Percentiles rank a stretch among this genome's conserved stretches.
Conservation (phyloP, 2,329 filamentous ascomycete species). For the Colletotrichum sp. region DNA sequence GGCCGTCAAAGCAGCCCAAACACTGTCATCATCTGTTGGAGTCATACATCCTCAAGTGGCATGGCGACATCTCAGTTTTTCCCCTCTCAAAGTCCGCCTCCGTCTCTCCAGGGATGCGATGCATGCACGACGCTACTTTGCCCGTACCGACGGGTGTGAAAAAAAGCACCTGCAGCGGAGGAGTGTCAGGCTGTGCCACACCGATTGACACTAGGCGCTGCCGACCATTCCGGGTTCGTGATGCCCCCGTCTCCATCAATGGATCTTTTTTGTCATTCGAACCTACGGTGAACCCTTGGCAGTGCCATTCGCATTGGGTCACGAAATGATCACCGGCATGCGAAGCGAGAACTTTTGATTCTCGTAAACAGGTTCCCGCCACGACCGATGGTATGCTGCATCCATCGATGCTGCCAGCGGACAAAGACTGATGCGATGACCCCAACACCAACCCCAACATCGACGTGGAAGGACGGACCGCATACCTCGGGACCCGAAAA, state of each 20-base stretch:
- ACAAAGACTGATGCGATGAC: neutral
- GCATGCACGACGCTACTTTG: neutral
- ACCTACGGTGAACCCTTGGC: slow-evolving; percentile 6
- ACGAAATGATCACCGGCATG: neutral
- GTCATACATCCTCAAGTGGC: neutral
- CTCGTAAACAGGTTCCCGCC: neutral
- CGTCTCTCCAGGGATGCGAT: neutral
- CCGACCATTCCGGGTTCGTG: slow-evolving; percentile 5
- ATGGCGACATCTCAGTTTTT: neutral
- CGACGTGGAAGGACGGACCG: neutral
- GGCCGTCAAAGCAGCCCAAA: neutral
- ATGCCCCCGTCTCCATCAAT: slow-evolving; percentile 9
- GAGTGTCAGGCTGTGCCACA: slow-evolving; percentile 10
- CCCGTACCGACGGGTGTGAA: neutral
- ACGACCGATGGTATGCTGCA: neutral
- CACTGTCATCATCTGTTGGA: neutral
- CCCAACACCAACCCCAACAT: neutral
- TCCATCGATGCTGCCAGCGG: neutral
- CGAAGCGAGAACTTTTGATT: neutral
- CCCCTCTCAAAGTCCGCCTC: neutral
- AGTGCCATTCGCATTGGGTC: neutral
- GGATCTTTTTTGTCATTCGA: slow-evolving; percentile 11
- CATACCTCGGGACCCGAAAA: neutral
- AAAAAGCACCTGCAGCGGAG: neutral
- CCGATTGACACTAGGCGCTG: neutral